Conservation (phyloP, 768 basidiomycete species). For the Rhodotorula babjevae region DNA sequence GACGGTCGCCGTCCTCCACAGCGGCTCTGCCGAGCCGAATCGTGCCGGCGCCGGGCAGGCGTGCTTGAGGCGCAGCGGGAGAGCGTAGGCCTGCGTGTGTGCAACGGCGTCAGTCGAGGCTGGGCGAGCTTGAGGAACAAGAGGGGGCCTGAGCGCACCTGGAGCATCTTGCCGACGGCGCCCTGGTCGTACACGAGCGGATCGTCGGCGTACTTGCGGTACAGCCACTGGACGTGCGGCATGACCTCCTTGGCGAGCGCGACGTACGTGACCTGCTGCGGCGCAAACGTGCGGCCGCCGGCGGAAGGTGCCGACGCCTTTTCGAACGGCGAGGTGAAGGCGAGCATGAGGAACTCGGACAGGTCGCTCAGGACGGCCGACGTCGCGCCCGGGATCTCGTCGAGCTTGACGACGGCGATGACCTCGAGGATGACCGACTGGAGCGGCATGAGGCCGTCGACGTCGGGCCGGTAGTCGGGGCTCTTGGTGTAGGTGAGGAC, state of each 20-base stretch:
- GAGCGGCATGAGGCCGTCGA: constrained; percentile 60
- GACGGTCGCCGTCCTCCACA: constrained; percentile 93
- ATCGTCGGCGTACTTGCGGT: constrained; percentile 60
- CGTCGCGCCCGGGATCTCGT: constrained; percentile 49
- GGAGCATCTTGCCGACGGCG: constrained; percentile 74
- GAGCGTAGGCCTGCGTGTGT: constrained; percentile 64
- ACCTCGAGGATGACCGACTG: constrained; percentile 70
- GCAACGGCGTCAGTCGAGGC: not conserved
- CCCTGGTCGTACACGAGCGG: constrained; percentile 69
- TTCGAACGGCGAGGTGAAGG: constrained; percentile 77
- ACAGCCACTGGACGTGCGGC: constrained; percentile 76
- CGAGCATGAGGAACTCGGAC: constrained; percentile 76
- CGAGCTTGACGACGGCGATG: constrained; percentile 62
- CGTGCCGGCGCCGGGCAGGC: constrained; percentile 86
- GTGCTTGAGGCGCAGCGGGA: constrained; percentile 90
- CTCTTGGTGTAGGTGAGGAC: constrained; percentile 67
- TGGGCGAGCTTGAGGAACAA: not conserved
- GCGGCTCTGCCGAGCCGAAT: constrained; percentile 74
- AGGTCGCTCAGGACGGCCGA: constrained; percentile 77
- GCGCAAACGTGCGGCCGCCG: constrained; percentile 3
- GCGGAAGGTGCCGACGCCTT: constrained; percentile 44
- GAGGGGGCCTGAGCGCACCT: constrained; percentile 52
- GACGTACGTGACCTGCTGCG: constrained; percentile 65
- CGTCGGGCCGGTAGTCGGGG: constrained; percentile 80
- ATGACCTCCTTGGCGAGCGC: constrained; percentile 81